Conservation (phyloP, 2,329 filamentous ascomycete species). For the Bretziella fagacearum region DNA sequence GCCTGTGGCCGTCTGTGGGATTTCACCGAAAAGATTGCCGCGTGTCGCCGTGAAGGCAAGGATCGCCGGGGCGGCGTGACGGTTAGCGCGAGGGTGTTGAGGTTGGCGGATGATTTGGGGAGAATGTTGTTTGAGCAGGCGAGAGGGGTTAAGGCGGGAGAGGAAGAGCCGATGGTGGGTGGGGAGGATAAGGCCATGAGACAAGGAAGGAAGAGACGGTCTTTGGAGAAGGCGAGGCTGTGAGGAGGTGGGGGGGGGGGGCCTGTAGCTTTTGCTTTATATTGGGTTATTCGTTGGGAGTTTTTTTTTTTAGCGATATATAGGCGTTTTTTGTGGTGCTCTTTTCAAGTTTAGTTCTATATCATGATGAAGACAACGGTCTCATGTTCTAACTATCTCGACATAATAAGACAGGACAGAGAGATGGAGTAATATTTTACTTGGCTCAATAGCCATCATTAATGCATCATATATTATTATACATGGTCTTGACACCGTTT, state of each 20-base stretch:
- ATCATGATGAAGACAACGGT: too few species aligned
- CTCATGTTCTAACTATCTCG: too few species aligned
- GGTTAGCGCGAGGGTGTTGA: slow-evolving; percentile 65
- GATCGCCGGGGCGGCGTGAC: slow-evolving; percentile 87
- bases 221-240: slow-evolving; percentile 26
- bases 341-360: too few species aligned
- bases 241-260: not conserved
- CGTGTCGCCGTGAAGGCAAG: slow-evolving; percentile 76
- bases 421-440: too few species aligned
- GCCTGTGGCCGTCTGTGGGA: slow-evolving; percentile 72
- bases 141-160: slow-evolving; percentile 25
- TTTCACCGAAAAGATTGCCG: slow-evolving; percentile 76
- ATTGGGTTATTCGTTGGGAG: not conserved
- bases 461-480: too few species aligned
- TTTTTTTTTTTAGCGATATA: too few species aligned
- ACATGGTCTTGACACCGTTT: too few species aligned
- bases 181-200: slow-evolving; percentile 26
- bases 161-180: slow-evolving; percentile 31
- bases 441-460: too few species aligned
- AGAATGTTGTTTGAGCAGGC: slow-evolving; percentile 47
- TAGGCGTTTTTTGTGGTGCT: too few species aligned
- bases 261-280: not conserved
- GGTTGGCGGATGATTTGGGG: slow-evolving; percentile 59
- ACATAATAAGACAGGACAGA: too few species aligned
- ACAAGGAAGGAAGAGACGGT: slow-evolving; percentile 30